Base-by-base conservation (phyloP, 176 grass and related monocot species). In the Alloteropsis semialata region DNA sequence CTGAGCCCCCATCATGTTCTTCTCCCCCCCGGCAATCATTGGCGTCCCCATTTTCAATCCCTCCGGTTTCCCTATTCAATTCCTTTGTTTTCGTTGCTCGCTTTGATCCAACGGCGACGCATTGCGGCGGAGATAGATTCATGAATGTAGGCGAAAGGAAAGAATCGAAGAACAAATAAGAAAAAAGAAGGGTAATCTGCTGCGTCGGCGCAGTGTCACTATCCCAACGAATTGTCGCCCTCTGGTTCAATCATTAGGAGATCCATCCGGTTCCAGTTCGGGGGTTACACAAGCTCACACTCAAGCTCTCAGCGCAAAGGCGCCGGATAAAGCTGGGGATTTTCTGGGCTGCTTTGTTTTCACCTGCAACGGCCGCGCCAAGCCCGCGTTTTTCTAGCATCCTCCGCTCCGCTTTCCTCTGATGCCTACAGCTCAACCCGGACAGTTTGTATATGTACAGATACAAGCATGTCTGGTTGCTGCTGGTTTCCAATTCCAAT, bases 121-220 rank as follows among this genome's bases (percentile, higher is more conserved):
- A 79, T 73, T 54, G 65, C 45, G 24, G n/a, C 42, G 7, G 14
- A 29, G 43, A 76, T 68, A 64, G 78, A 85, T 82, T 76, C 71
- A 53, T 29, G 16, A 29, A 51, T 51, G 54, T n/a, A 64, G 24
- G 76, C 59, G 30, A 76, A 57, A 30, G 73, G 55, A 27, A 39
- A 25, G 25, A 81, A 45, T 37, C 32, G 14, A 11, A 2, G 22
- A 85, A 44, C 62, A 13, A 79, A 75, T 38, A 61, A 78, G 37
- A 51, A 65, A 75, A 56, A 61, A 30, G 19, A 21, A 10, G 18
- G 55, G 55, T 27, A 58, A 39, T 30, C 74, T 48, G 58, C 39
- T 50, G 86, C 72, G 82, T 91, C 81, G 91, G 94, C 87, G 89
- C 82, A 18, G 84, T 81, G 87, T 92, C 91, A 69, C 89, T 74